A percentile compares a stretch with the other conserved stretches of the same genome.
These are phyloP conservation scores for Fusarium goolgardi DNA, from an alignment of 2,329 filamentous ascomycete species.

Conservation along the genomic window DNA sequence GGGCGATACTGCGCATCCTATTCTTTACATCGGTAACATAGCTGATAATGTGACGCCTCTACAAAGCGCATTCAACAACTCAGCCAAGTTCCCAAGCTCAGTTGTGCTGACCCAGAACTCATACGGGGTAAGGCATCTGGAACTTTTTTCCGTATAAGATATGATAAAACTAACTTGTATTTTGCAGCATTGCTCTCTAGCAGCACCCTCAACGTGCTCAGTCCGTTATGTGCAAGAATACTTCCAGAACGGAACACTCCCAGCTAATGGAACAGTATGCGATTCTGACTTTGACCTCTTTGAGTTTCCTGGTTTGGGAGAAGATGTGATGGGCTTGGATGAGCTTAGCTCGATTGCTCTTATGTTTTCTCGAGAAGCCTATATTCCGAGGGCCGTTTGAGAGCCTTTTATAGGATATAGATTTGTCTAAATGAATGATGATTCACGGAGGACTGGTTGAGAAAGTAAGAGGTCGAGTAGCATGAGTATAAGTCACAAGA, in stretches of 20 bases:
- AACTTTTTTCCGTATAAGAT: too few species aligned
- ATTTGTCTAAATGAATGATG: neutral
- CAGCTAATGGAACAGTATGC: conserved; percentile 59
- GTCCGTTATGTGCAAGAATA: conserved; percentile 56
- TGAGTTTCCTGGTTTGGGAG: conserved; percentile 41
- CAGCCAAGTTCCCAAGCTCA: conserved; percentile 57
- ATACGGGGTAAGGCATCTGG: conserved; percentile 58
- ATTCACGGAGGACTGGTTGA: neutral
- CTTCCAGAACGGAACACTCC: conserved; percentile 60
- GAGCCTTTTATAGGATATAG: neutral
- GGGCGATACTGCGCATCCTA: conserved; percentile 56
- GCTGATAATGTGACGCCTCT: conserved; percentile 63
- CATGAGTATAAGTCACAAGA: neutral
- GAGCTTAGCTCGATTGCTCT: conserved; percentile 37
- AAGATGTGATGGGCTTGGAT: conserved; percentile 23
- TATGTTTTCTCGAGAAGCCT: conserved; percentile 29
- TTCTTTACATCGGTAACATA: conserved; percentile 59
- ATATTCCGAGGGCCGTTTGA: conserved; percentile 36
- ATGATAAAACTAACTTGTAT: conserved; percentile 1
- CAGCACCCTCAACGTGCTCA: conserved; percentile 59
- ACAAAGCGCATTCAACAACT: conserved; percentile 59
- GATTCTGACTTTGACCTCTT: conserved; percentile 59
- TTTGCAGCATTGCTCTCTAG: conserved; percentile 61
- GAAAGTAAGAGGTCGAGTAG: neutral
- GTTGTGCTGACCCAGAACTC: conserved; percentile 62